Percentiles rank a stretch among this genome's conserved stretches.
Evolutionary conservation across 2,329 filamentous ascomycete genomes (phyloP).

Genomic region (Macroventuria anomochaeta): DNA sequence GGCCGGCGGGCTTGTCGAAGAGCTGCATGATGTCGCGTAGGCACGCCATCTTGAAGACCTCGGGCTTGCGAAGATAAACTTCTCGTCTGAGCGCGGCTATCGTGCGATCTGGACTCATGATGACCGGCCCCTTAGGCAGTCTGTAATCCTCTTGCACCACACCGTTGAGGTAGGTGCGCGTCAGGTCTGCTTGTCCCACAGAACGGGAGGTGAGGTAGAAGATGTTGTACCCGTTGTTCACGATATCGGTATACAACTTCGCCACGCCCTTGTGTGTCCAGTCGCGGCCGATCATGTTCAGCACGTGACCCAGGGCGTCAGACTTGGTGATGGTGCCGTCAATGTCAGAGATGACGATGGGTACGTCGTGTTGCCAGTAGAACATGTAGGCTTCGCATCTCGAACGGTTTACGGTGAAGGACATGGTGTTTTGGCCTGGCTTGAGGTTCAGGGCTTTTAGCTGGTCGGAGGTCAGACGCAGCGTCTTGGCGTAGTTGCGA

Average conservation of each 20-base stretch:
- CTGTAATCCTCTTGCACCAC: slow-evolving; percentile 87
- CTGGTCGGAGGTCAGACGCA: slow-evolving; percentile 93
- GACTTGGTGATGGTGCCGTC: slow-evolving; percentile 99
- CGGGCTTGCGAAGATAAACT: slow-evolving; percentile 92
- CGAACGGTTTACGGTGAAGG: slow-evolving; percentile 93
- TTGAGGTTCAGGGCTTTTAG: slow-evolving; percentile 84
- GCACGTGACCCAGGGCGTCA: slow-evolving; percentile 88
- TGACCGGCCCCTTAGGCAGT: slow-evolving; percentile 88
- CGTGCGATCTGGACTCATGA: slow-evolving; percentile 91
- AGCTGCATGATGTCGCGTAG: slow-evolving; percentile 90
- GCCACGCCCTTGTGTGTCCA: slow-evolving; percentile 98
- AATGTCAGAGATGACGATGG: slow-evolving; percentile 97
- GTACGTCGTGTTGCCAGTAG: slow-evolving; percentile 87
- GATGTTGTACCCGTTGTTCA: slow-evolving; percentile 96
- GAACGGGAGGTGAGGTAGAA: slow-evolving; percentile 96
- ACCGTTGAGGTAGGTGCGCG: slow-evolving; percentile 85
- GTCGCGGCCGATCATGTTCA: slow-evolving; percentile 96
- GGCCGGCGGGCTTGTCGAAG: slow-evolving; percentile 67
- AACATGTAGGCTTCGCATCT: slow-evolving; percentile 94
- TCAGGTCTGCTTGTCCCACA: slow-evolving; percentile 91
- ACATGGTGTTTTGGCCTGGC: slow-evolving; percentile 88
- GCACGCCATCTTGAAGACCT: slow-evolving; percentile 99
- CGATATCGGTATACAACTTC: slow-evolving; percentile 96
- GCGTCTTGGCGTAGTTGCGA: slow-evolving; percentile 93
- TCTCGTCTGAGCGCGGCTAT: slow-evolving; percentile 92